A percentile compares a stretch with the other conserved stretches of the same genome.
Evolutionary conservation across 2,329 filamentous ascomycete species (phyloP).

Genomic region (Fusarium oxysporum): DNA sequence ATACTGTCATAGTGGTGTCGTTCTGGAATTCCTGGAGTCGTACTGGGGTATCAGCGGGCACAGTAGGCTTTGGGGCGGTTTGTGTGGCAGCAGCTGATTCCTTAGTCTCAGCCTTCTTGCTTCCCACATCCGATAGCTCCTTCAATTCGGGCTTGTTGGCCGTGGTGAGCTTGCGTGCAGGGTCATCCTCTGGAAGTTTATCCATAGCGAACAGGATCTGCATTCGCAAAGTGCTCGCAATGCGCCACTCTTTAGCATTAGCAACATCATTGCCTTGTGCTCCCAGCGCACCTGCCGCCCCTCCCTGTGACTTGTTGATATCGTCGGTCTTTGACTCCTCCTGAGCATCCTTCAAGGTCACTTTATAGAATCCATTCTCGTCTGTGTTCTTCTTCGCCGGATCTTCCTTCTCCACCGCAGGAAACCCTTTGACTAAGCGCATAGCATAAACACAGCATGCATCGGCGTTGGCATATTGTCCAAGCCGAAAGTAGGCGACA

Average conservation of each 20-base stretch:
- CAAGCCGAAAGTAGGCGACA: conserved; percentile 77
- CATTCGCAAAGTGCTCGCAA: conserved; percentile 59
- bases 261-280: conserved; percentile 5
- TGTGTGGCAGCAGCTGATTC: not conserved
- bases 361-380: conserved; percentile 60
- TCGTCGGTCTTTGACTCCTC: conserved; percentile 48
- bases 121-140: conserved; percentile 37
- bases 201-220: conserved; percentile 61
- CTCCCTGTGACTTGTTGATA: conserved; percentile 40
- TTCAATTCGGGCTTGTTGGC: conserved; percentile 48
- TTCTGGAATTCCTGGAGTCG: conserved; percentile 54
- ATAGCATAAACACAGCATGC: conserved; percentile 73
- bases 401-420: conserved; percentile 50
- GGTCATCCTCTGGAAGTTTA: conserved; percentile 57
- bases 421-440: conserved; percentile 50
- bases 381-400: conserved; percentile 52
- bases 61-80: conserved; percentile 23
- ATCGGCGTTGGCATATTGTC: conserved; percentile 79
- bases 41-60: conserved; percentile 41
- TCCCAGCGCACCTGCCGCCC: not conserved
- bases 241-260: conserved; percentile 49
- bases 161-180: conserved; percentile 60
- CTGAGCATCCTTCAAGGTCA: conserved; percentile 49
- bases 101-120: conserved; percentile 4
- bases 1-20: conserved; percentile 50